These are phyloP conservation scores for Phlebiopsis gigantea DNA, from an alignment of 768 basidiomycete species.

Conservation along the genomic window DNA sequence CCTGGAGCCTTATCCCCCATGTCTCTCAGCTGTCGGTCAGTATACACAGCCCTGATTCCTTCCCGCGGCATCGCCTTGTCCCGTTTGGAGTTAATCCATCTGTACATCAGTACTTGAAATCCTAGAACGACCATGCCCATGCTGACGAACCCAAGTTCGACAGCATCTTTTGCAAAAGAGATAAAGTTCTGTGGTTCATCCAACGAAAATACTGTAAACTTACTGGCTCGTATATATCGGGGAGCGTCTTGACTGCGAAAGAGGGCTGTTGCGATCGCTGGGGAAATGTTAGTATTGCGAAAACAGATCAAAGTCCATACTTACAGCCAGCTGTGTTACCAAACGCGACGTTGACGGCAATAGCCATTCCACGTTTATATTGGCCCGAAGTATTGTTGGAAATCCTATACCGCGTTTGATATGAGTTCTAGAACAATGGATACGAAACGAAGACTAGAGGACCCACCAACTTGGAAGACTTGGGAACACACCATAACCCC, in stretches of 20 bases:
- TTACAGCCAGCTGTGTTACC: constrained; percentile 54
- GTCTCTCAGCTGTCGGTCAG: constrained; percentile 26
- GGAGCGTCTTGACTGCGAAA: constrained; percentile 56
- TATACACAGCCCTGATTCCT: constrained; percentile 23
- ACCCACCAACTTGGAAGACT: constrained; percentile 56
- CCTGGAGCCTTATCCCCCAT: constrained; percentile 60
- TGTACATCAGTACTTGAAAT: constrained; percentile 44
- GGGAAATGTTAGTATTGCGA: not conserved
- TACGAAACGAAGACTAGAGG: too few species aligned
- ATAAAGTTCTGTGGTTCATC: too few species aligned
- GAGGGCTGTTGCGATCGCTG: constrained; percentile 55
- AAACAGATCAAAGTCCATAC: not conserved
- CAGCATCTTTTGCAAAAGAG: constrained; percentile 38
- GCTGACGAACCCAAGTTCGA: constrained; percentile 67
- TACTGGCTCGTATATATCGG: constrained; percentile 58
- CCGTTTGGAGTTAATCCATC: constrained; percentile 35
- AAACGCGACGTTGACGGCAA: constrained; percentile 67
- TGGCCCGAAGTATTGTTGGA: constrained; percentile 63
- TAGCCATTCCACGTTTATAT: constrained; percentile 63
- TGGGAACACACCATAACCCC: constrained; percentile 56
- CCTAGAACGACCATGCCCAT: constrained; percentile 54
- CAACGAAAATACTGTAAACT: too few species aligned
- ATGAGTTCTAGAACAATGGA: not conserved
- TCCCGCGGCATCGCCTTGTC: constrained; percentile 24
- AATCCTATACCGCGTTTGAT: constrained; percentile 35